Conservation (phyloP, 2,329 filamentous ascomycete species). For the Pestalotiopsis fici region DNA sequence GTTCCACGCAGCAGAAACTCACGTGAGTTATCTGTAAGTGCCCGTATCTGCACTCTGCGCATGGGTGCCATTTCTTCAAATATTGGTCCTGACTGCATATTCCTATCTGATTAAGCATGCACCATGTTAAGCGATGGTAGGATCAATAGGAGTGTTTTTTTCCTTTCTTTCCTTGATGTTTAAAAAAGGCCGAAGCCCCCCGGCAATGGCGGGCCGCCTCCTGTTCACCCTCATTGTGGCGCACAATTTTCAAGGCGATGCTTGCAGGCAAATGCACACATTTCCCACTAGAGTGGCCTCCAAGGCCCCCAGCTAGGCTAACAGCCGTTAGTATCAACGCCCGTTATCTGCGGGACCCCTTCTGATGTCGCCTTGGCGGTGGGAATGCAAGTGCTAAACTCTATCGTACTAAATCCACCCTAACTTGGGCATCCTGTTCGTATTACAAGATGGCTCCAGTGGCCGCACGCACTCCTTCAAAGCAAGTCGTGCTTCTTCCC, state of each 20-base stretch:
- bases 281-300: no score
- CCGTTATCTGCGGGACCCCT: neutral
- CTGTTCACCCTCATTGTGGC: no score
- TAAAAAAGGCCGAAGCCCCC: neutral
- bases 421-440: neutral
- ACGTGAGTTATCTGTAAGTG: neutral
- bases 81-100: neutral
- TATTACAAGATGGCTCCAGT: neutral
- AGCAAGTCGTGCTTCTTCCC: neutral
- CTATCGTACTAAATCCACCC: neutral
- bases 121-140: neutral
- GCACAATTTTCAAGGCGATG: no score
- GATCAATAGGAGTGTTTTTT: neutral
- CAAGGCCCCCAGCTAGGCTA: neutral
- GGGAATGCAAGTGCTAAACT: neutral
- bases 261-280: no score
- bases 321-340: neutral
- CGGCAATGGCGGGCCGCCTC: neutral
- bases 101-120: neutral
- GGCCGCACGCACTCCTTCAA: no score
- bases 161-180: neutral
- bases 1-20: neutral
- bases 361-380: neutral
- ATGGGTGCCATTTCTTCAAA: neutral
- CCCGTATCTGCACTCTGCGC: neutral